A percentile compares a stretch with the other conserved stretches of the same genome.
Conservation (phyloP, 441 rosid genomes). For the Gossypium laxum region DNA sequence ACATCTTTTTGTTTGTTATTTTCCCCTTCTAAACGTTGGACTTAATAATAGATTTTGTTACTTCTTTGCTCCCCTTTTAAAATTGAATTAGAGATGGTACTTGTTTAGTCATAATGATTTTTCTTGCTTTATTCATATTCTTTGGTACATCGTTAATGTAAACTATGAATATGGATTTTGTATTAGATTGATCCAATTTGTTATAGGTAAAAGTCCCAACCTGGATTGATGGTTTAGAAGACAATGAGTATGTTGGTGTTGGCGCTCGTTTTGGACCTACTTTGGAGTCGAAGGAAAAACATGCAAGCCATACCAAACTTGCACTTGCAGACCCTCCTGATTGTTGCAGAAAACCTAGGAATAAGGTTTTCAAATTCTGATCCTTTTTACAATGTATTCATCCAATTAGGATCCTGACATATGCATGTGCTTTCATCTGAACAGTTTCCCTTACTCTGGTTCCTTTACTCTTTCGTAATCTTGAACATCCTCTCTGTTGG, state of each 20-base stretch:
- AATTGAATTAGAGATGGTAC: background rate
- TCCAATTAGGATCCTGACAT: background rate
- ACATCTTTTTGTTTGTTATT: background rate
- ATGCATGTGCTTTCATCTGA: background rate
- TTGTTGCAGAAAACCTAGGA: slow-evolving; percentile 33
- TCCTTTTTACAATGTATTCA: background rate
- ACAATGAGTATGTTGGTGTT: slow-evolving; percentile 43
- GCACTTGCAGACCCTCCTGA: slow-evolving; percentile 44
- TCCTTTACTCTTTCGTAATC: slow-evolving; percentile 4
- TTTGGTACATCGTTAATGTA: background rate
- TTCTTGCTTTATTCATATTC: background rate
- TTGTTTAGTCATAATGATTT: background rate
- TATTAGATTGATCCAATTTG: background rate
- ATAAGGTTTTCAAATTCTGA: slow-evolving; percentile 30
- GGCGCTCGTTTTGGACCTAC: slow-evolving; percentile 52
- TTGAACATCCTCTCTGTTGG: slow-evolving; percentile 12
- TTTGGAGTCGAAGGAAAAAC: slow-evolving; percentile 43
- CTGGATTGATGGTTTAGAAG: slow-evolving; percentile 29
- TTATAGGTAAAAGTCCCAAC: slow-evolving; percentile 46
- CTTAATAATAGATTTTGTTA: background rate
- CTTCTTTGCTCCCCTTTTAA: background rate
- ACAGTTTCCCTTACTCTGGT: background rate
- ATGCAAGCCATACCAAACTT: slow-evolving; percentile 33
- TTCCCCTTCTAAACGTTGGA: background rate
- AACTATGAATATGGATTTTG: background rate